A percentile compares a stretch with the other conserved stretches of the same genome.
Evolutionary conservation across 139 green algal species (phyloP).

Genomic region (Volvox africanus): DNA sequence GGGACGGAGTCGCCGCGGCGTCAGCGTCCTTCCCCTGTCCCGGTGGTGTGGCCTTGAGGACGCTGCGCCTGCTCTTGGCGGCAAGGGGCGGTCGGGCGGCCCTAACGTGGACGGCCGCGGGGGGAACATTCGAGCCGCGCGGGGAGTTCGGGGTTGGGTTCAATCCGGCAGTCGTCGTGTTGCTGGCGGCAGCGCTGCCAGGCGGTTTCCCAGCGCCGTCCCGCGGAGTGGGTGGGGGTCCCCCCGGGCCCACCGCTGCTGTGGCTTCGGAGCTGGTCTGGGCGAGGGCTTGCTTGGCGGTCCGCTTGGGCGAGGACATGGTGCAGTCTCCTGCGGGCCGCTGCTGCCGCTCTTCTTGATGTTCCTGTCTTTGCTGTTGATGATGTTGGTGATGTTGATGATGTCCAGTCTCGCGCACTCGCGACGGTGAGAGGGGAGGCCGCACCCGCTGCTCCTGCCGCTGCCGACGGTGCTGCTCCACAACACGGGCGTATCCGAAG

Average conservation of each 20-base stretch:
- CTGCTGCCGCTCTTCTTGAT: background rate
- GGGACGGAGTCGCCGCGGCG: background rate
- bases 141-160: background rate
- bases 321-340: background rate
- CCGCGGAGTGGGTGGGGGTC: background rate
- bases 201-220: no score
- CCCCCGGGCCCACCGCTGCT: background rate
- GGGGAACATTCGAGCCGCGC: background rate
- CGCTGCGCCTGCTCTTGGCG: background rate
- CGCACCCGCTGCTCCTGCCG: slow-evolving; percentile 3
- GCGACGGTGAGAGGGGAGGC: background rate
- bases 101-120: background rate
- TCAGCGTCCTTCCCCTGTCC: background rate
- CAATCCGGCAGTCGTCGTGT: no score
- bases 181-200: background rate
- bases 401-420: background rate
- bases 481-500: slow-evolving; percentile 24
- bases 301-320: background rate
- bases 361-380: background rate
- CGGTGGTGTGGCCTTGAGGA: background rate
- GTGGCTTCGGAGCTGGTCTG: background rate
- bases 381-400: background rate
- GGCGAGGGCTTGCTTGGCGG: background rate
- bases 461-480: slow-evolving; percentile 28
- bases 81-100: background rate